A percentile compares a stretch with the other conserved stretches of the same genome.
phyloP scores from a whole-genome alignment of 768 basidiomycete genomes.

The Collybia sordida region DNA sequence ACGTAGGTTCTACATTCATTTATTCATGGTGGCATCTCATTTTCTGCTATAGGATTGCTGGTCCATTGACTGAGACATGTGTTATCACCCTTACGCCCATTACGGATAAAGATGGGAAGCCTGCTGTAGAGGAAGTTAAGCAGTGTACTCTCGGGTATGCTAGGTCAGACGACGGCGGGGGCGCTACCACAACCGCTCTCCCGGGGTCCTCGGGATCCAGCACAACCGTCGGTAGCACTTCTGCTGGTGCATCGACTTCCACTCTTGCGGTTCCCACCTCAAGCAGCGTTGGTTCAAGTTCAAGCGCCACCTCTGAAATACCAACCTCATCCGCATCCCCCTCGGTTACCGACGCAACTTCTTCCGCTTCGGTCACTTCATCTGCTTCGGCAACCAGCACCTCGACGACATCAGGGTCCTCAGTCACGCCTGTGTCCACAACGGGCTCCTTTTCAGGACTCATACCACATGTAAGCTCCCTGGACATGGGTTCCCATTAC shows the following conservation, averaged over 20 bases:
- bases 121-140: conserved; percentile 50
- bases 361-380: not conserved
- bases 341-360: conserved; percentile 6
- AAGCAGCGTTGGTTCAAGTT: not conserved
- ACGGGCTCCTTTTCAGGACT: conserved; percentile 13
- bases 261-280: conserved; percentile 4
- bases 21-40: conserved; percentile 6
- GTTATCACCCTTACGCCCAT: conserved; percentile 56
- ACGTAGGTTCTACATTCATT: conserved; percentile 40
- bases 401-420: not conserved
- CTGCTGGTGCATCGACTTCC: conserved; percentile 15
- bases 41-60: conserved; percentile 39
- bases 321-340: conserved; percentile 1
- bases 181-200: conserved; percentile 20
- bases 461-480: conserved; percentile 12
- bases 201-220: conserved; percentile 9
- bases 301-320: conserved; percentile 5
- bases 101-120: conserved; percentile 46
- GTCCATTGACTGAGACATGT: conserved; percentile 58
- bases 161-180: conserved; percentile 2
- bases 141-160: conserved; percentile 46
- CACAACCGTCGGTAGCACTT: conserved; percentile 6
- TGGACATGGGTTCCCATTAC: not conserved
- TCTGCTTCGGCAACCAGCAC: not conserved
- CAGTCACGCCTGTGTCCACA: conserved; percentile 10